Evolutionary conservation across 768 basidiomycete species (phyloP), one percentile per base, ranked within the genome.

Genomic region (Favolaschia claudopus): DNA sequence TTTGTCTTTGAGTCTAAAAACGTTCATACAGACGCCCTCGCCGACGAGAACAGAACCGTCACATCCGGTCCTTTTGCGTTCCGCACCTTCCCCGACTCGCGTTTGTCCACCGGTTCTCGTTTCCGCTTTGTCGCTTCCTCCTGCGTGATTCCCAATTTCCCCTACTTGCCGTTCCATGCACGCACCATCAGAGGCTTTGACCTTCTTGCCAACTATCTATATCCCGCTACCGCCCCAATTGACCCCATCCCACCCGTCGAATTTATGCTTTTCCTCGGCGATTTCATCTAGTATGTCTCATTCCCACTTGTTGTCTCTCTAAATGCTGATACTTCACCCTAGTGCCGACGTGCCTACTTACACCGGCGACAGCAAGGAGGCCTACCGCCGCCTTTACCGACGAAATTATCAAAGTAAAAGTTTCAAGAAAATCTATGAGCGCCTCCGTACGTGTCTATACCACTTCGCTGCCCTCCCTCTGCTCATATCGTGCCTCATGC

Each of bases 61-160:
- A 76, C 87, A 31, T 79, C 81, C 14, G 65, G 67, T 6, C 84
- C 87, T 7, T 80, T 89, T 42, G 70, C 71, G 20, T 92, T 93
- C 77, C 84, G 76, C 56, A 93, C 91, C 8, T 90, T 89, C 73
- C 90, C 91, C 3, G 91, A 93, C 69, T 81, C 88, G 8, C 78
- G 83, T 10, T 77, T 90, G 20, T 67, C 79, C 8, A 70, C 76
- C 22, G 83, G 84, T 27, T 75, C 74, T 29, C 82, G 82, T 68
- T 91, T 89, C 76, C 85, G 86, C 45, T 93, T 92, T 70, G 69
- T 91, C 20, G 84, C 83, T 17, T 79, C 88, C 1, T 88, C 86
- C 5, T 92, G 91, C 68, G 75, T 86, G 42, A 83, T 78, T 7
- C 87, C 89, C 12, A 91, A 90, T 64, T 92, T 89, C 69, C 91